These are phyloP conservation scores for Forsythia suspensa DNA, from an alignment of 257 asterid genomes.

Conservation along the genomic window DNA sequence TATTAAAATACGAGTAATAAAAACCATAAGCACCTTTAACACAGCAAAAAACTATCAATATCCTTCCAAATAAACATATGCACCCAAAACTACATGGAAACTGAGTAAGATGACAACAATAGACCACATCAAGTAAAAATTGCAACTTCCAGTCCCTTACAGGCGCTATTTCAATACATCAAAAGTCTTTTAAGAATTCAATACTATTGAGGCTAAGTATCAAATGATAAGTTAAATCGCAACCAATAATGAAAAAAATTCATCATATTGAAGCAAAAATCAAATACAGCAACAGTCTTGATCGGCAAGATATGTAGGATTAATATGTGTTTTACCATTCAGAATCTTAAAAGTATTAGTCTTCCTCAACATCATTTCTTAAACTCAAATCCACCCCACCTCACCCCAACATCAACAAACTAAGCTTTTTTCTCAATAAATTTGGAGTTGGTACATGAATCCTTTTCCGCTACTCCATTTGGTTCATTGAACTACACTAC, in stretches of 20 bases:
- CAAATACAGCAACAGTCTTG: background rate
- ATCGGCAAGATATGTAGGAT: background rate
- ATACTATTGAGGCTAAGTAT: background rate
- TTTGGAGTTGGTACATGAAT: background rate
- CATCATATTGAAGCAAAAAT: background rate
- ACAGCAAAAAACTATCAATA: background rate
- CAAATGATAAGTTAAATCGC: background rate
- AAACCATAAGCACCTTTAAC: background rate
- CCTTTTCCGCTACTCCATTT: background rate
- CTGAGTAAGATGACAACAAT: background rate
- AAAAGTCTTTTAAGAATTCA: background rate
- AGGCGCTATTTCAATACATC: background rate
- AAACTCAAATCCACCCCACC: background rate
- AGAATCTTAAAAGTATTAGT: background rate
- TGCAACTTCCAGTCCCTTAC: background rate
- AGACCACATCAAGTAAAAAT: background rate
- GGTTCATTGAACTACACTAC: background rate
- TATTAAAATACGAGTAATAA: no score
- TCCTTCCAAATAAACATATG: background rate
- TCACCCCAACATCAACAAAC: background rate
- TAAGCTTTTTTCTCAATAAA: background rate
- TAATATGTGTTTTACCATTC: background rate
- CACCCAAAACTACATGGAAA: background rate
- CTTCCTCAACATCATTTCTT: background rate
- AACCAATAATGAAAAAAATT: background rate